phyloP scores from a whole-genome alignment of 164 flowering plant species.

The Kingdonia uniflora region DNA sequence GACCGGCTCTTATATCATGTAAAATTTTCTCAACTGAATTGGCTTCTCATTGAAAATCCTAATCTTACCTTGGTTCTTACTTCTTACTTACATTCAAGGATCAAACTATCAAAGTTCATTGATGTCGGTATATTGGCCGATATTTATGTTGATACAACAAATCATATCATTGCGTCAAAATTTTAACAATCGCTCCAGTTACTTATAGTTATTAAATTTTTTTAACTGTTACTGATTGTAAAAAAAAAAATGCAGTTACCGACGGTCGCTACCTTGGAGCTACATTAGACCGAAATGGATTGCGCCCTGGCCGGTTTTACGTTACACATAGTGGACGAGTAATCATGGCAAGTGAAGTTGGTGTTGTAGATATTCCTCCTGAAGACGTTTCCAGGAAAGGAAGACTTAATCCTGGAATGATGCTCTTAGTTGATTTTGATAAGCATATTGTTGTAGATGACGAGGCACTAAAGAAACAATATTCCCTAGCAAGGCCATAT shows the following conservation, averaged over 20 bases:
- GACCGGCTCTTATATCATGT: slow-evolving; percentile 97
- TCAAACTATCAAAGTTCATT: no score
- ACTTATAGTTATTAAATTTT: no score
- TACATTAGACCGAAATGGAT: slow-evolving; percentile 92
- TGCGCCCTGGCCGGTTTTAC: slow-evolving; percentile 97
- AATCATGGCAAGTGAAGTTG: slow-evolving; percentile 99
- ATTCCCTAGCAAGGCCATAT: slow-evolving; percentile 85
- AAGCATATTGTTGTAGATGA: slow-evolving; percentile 95
- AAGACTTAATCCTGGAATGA: slow-evolving; percentile 99
- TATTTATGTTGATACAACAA: no score
- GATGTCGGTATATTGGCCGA: no score
- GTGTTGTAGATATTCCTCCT: slow-evolving; percentile 92
- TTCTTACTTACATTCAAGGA: no score
- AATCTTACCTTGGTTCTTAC: no score
- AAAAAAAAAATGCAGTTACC: slow-evolving; percentile 69
- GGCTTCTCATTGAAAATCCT: background rate
- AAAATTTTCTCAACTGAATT: slow-evolving; percentile 14
- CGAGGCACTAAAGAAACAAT: slow-evolving; percentile 85
- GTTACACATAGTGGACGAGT: slow-evolving; percentile 91
- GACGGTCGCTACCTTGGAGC: slow-evolving; percentile 99
- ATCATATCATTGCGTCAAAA: no score
- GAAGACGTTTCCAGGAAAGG: slow-evolving; percentile 89
- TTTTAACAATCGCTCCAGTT: no score
- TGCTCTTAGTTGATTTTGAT: slow-evolving; percentile 97
- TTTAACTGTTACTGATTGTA: no score